A percentile compares a stretch with the other conserved stretches of the same genome.
Conservation (phyloP, 345 rosid species). For the Citrus sp. region DNA sequence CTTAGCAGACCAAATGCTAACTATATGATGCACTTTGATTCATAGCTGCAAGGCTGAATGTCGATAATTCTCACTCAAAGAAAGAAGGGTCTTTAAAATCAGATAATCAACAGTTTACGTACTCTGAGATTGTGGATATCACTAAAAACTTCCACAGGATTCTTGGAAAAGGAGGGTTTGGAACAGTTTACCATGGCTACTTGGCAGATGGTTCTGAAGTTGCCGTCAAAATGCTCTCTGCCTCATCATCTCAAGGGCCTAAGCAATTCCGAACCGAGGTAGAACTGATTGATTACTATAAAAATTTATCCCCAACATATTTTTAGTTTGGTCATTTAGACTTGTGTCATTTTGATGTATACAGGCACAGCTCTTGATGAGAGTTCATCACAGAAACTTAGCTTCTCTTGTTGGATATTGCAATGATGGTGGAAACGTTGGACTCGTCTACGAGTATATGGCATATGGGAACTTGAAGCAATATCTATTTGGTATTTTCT, state of each 20-base stretch:
- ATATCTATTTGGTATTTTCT: slow-evolving; percentile 20
- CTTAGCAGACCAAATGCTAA: neutral
- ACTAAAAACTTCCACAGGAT: slow-evolving; percentile 22
- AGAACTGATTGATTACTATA: neutral
- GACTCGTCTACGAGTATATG: slow-evolving; percentile 40
- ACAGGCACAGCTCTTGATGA: slow-evolving; percentile 38
- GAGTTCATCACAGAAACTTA: slow-evolving; percentile 42
- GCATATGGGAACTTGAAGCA: slow-evolving; percentile 24
- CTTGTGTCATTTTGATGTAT: neutral
- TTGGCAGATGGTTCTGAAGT: slow-evolving; percentile 24
- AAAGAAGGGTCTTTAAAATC: slow-evolving; percentile 8
- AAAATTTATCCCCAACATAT: neutral
- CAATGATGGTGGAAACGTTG: slow-evolving; percentile 26
- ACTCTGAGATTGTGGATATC: slow-evolving; percentile 23
- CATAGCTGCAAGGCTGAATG: neutral
- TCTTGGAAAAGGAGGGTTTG: slow-evolving; percentile 39
- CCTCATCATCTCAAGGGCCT: slow-evolving; percentile 25
- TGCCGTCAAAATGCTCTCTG: slow-evolving; percentile 33
- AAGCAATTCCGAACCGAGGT: slow-evolving; percentile 32
- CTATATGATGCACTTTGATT: neutral
- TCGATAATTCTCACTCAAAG: neutral
- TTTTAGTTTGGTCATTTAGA: neutral
- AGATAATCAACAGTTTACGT: slow-evolving; percentile 18
- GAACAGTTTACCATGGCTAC: slow-evolving; percentile 29
- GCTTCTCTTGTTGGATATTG: slow-evolving; percentile 40